Evolutionary conservation across 2,329 filamentous ascomycete genomes (phyloP), one percentile per base, ranked within the genome.

Genomic region (Aureobasidium sp.): DNA sequence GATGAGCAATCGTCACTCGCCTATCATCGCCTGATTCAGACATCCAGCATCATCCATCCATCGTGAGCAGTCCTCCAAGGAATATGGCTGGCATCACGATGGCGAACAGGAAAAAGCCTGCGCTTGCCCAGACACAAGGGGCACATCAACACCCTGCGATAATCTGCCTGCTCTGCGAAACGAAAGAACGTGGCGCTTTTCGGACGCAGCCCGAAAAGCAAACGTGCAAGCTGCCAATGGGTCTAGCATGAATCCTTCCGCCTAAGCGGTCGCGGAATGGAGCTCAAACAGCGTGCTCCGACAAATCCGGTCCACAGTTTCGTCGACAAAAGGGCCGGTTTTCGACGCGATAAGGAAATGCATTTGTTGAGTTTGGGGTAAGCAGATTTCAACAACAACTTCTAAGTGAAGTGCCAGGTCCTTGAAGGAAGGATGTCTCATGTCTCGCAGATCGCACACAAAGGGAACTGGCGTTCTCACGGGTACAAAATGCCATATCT

Each of bases 201-300:
- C n/a, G 14, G 5, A 22, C 14, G 32, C 44, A 37, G 44, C 44
- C 30, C 16, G 14, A 19, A 48, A 35, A 35, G 30, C 44, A 48
- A 48, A 48, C 30, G 44, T 48, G 30, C 44, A 21, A 45, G 12
- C 6, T 45, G 41, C 27, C 19, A 37, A 24, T 48, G 32, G 32
- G 30, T 37, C 44, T 37, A 48, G 44, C n/a, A 48, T 16, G 29
- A 48, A 48, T 48, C 44, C 44, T 48, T 27, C 44, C 41, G 44
- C 44, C 32, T 48, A 48, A 48, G 42, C 42, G 42, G 30, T 35
- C 44, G 44, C 30, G 32, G 30, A 37, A 25, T 35, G 21, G n/a
- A 48, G 22, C 30, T 30, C 4, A 48, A 37, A 35, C 44, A 29
- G n/a, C 14, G 21, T 8, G 29, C 14, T 37, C 30, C 32, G 44